Conservation (phyloP, 2,329 filamentous ascomycete genomes). For the Lasiodiplodia citricola region DNA sequence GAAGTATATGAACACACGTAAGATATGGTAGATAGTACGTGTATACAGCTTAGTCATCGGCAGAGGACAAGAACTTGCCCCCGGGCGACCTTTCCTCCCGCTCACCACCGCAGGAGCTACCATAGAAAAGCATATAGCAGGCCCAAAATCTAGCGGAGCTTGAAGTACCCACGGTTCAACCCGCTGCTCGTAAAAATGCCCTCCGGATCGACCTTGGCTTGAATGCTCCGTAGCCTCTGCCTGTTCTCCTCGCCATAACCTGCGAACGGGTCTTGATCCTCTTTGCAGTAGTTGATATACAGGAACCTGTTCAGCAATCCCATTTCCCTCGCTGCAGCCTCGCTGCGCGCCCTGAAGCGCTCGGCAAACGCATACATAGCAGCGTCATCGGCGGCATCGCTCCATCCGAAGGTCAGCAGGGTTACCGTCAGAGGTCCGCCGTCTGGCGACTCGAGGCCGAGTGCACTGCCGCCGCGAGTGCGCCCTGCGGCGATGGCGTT, state of each 20-base stretch:
- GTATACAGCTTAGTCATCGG: no score
- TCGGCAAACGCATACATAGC: constrained; percentile 1
- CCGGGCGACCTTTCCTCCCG: no score
- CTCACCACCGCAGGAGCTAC: no score
- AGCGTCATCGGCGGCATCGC: background rate
- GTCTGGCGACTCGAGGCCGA: constrained; percentile 31
- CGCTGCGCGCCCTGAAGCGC: background rate
- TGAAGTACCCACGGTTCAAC: constrained; percentile 1
- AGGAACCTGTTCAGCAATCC: constrained; percentile 18
- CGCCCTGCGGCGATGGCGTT: constrained; percentile 17
- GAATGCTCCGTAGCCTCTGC: constrained; percentile 20
- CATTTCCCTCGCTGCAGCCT: constrained; percentile 6
- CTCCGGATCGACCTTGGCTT: constrained; percentile 21
- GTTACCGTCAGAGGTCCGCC: constrained; percentile 20
- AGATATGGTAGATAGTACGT: no score
- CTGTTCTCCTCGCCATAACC: constrained; percentile 25
- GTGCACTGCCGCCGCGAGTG: constrained; percentile 27
- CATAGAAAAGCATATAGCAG: no score
- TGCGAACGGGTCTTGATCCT: constrained; percentile 21
- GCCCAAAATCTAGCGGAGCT: background rate
- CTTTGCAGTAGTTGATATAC: constrained; percentile 27
- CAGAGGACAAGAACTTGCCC: no score
- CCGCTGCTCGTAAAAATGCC: constrained; percentile 25
- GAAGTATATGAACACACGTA: no score
- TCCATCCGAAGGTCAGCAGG: background rate